Evolutionary conservation across 805 yeast species (phyloP).

Genomic region (Clavispora phyllophila): DNA sequence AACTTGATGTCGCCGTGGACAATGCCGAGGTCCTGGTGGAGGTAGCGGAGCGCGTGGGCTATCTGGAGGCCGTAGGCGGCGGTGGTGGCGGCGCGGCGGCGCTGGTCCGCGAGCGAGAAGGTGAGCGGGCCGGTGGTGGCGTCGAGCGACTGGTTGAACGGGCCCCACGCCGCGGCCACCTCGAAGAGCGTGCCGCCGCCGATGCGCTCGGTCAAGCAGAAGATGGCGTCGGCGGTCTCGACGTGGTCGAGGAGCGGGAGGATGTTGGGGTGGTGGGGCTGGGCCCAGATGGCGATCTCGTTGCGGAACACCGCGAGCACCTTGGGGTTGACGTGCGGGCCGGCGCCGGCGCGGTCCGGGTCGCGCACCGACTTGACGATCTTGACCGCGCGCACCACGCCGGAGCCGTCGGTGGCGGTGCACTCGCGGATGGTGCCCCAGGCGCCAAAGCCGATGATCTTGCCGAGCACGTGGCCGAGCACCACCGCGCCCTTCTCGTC

Average conservation of each 20-base stretch:
- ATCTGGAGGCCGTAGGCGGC: slow-evolving; percentile 45
- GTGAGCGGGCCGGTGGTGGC: slow-evolving; percentile 24
- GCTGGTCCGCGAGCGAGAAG: slow-evolving; percentile 22
- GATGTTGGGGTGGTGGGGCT: slow-evolving; percentile 58
- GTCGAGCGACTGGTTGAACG: slow-evolving; percentile 24
- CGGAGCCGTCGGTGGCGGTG: slow-evolving; percentile 26
- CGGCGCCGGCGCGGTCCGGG: slow-evolving; percentile 8
- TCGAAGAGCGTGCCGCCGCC: slow-evolving; percentile 81
- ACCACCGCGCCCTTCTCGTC: slow-evolving; percentile 70
- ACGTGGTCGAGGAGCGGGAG: slow-evolving; percentile 57
- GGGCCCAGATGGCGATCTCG: slow-evolving; percentile 75
- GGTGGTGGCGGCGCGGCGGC: slow-evolving; percentile 31
- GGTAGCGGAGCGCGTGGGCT: slow-evolving; percentile 52
- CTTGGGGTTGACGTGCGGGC: slow-evolving; percentile 30
- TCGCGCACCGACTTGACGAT: slow-evolving; percentile 39
- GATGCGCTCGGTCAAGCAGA: slow-evolving; percentile 65
- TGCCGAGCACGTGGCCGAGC: slow-evolving; percentile 60
- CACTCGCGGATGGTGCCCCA: slow-evolving; percentile 86
- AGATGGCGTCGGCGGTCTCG: slow-evolving; percentile 59
- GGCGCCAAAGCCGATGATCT: slow-evolving; percentile 81
- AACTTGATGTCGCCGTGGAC: slow-evolving; percentile 82
- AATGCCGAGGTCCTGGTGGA: slow-evolving; percentile 50
- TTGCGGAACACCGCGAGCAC: slow-evolving; percentile 57
- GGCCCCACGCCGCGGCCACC: slow-evolving; percentile 64
- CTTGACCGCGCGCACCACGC: slow-evolving; percentile 53